Conservation (phyloP, 495 filamentous ascomycete genomes). For the Aspergillus kassunensis region DNA sequence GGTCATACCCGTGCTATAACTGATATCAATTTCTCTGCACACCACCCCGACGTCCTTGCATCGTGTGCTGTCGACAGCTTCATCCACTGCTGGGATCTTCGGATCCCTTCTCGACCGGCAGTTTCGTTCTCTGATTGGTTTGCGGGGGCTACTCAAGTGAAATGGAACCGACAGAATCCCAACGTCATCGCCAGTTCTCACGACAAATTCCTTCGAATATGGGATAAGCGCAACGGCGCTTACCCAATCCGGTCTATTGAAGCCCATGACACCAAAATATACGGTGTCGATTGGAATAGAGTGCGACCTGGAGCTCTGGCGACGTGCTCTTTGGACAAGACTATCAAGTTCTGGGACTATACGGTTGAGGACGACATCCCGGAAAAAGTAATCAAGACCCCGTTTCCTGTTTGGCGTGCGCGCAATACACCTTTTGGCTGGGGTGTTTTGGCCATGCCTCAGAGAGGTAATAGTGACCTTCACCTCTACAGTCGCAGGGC, state of each 20-base stretch:
- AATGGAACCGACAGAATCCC: constrained; percentile 85
- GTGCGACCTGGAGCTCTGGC: constrained; percentile 64
- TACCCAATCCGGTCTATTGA: constrained; percentile 75
- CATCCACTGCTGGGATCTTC: constrained; percentile 89
- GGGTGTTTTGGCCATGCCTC: constrained; percentile 87
- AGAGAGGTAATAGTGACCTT: constrained; percentile 77
- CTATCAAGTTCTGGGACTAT: constrained; percentile 94
- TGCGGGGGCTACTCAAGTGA: constrained; percentile 92
- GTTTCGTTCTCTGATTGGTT: constrained; percentile 91
- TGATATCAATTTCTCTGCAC: constrained; percentile 94
- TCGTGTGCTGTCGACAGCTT: constrained; percentile 93
- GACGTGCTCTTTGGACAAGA: constrained; percentile 88
- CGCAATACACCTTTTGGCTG: constrained; percentile 91
- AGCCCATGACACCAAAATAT: constrained; percentile 94
- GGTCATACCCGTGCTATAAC: constrained; percentile 88
- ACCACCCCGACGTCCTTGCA: constrained; percentile 82
- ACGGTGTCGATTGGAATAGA: constrained; percentile 93
- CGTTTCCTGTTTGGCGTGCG: constrained; percentile 88
- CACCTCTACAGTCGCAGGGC: constrained; percentile 77
- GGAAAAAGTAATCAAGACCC: constrained; percentile 70
- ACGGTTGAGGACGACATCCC: constrained; percentile 57
- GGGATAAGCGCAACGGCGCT: constrained; percentile 82
- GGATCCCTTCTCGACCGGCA: constrained; percentile 66
- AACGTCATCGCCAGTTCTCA: constrained; percentile 88
- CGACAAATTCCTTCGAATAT: constrained; percentile 79